phyloP scores from a whole-genome alignment of 2,329 filamentous ascomycete species.

The Plenodomus lindquistii region DNA sequence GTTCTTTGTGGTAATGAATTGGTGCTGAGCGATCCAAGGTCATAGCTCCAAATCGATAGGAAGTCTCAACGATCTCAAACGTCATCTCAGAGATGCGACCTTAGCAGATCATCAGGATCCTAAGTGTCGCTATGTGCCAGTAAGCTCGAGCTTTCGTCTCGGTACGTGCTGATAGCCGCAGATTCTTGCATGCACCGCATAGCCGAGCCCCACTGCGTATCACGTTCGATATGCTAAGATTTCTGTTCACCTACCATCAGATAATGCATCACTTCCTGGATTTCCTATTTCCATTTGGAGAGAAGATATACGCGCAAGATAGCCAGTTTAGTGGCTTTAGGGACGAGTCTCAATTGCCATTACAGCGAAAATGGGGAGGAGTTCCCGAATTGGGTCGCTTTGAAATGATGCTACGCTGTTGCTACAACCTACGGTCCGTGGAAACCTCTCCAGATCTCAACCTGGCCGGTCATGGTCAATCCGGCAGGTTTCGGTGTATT shows the following conservation, averaged over 20 bases:
- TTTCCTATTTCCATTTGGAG: constrained; percentile 46
- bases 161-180: constrained; percentile 4
- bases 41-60: background rate
- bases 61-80: background rate
- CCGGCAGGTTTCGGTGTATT: constrained; percentile 44
- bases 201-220: constrained; percentile 19
- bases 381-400: constrained; percentile 42
- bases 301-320: constrained; percentile 35
- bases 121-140: constrained; percentile 18
- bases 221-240: constrained; percentile 17
- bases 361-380: constrained; percentile 3
- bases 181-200: constrained; percentile 21
- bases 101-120: constrained; percentile 11
- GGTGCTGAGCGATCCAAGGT: background rate
- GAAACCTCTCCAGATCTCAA: constrained; percentile 26
- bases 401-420: constrained; percentile 42
- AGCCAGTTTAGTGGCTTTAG: constrained; percentile 45
- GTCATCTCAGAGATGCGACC: constrained; percentile 2
- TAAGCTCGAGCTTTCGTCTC: background rate
- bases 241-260: constrained; percentile 36
- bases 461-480: constrained; percentile 40
- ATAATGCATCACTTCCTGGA: constrained; percentile 43
- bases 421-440: constrained; percentile 48
- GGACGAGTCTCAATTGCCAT: constrained; percentile 26
- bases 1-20: too few relatives aligned